Base-by-base conservation (phyloP, 1,284 basidiomycete species). In the Ganoderma lucidum region DNA sequence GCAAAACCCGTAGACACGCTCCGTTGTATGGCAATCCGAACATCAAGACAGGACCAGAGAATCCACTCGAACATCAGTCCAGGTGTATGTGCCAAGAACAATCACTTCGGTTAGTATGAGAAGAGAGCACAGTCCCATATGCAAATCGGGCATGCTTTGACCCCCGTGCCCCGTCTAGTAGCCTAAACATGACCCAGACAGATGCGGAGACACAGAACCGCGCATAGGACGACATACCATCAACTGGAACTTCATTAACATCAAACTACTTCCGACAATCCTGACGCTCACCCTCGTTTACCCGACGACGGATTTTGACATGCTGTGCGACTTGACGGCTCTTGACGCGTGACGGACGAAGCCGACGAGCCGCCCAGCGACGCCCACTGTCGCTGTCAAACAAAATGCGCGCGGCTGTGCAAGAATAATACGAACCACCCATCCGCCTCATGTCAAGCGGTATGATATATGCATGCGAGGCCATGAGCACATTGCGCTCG, bases 341-440 rank as follows among this genome's bases (percentile, higher is more conserved):
- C 23, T 23, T 23, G 23, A 23, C 9, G 1, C 23, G 0, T 23
- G 23, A 23, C 9, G 1, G 48, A 4, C 23, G 48, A n/a, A 51
- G 48, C 48, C 48, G 48, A 23, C n/a, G 48, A 51, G n/a, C 48
- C 48, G 48, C n/a, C 9, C 48, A 51, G 48, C 48, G 48, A 23
- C 48, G 48, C 48, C 9, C 48, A 51, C n/a, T 51, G 48, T 51
- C 48, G 48, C 48, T 51, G 48, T 51, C 48, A 51, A 23, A 23
- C n/a, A 10, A 14, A 17, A n/a, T 51, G 48, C 48, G 48, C 23
- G 48, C n/a, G 48, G 23, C 48, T 51, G 12, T 51, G 48, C 48
- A 9, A 23, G 48, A 4, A 9, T 51, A 51, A 23, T 28, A 51
- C 48, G 8, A 51, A 51, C 48, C n/a, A 51, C 23, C 48, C 23